Base-by-base conservation (phyloP, 257 asterid genomes). In the Salvia hispanica region DNA sequence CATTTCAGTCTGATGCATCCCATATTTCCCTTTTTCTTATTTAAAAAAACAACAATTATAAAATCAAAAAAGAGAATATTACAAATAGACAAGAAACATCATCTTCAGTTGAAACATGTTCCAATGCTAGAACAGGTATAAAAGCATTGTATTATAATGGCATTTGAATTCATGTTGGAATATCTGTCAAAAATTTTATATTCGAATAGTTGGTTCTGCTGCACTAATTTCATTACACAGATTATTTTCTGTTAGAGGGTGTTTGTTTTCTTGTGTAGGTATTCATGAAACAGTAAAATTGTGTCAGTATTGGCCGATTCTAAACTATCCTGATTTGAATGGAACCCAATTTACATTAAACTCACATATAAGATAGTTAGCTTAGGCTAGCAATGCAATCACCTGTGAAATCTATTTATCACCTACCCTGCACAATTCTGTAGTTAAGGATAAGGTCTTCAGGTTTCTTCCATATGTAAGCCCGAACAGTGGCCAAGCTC, bases 401-500 rank as follows among this genome's bases (percentile, higher is more conserved):
- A 74, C 82, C 81, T 79, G 72, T 36, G 46, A 43, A 40, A 46
- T 66, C 51, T 40, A 60, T 65, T 58, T 70, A 71, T 89, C 96
- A 84, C 78, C 81, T 84, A 33, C 81, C 78, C 76, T 79, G 78
- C 70, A 78, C 74, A 74, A 90, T 73, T 65, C 90, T 85, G 72
- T 87, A 92, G 78, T 92, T 87, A 40, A 92, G 95, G 69, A 87
- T 78, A 56, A 93, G 95, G 76, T 93, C 99, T 64, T 93, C 99
- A 64, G 95, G 81, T 84, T 93, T 93, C 79, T 93, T 93, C 99
- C 99, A 93, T 78, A 93, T 86, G 82, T 93, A 93, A 7, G 91
- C 84, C 67, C 96, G 88, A 16, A 90, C 99, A 71, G 99, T 93
- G 53, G 97, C 97, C 77, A 93, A 83, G 85, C 97, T 93, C 95